Base-by-base conservation (phyloP, 1,284 basidiomycete genomes). In the Heliocybe sulcata region DNA sequence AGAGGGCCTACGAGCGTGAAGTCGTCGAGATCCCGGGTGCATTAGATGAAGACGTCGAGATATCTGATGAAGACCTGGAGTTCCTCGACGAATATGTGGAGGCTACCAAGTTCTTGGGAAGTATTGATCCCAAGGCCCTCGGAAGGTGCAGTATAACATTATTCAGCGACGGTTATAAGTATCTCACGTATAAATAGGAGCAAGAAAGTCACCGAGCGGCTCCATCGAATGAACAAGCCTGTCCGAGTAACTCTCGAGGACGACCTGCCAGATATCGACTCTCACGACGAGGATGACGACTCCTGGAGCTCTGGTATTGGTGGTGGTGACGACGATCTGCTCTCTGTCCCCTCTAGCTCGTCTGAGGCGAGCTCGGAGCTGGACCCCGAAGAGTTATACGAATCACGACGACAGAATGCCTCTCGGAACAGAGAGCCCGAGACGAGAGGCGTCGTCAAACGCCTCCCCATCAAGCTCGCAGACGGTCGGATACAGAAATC, bases 401-500 rank as follows among this genome's bases (percentile, higher is more conserved):
- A 92, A 67, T 81, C 84, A 27, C 78, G 88, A 47, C 80, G 75
- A 63, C 74, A 71, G 52, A 73, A 68, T 25, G 62, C 69, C 20
- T 72, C 74, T 14, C 76, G 75, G 71, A 73, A 79, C 35, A 61
- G 71, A 19, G 71, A 77, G 26, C 68, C 72, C n/a, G 71, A 77
- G 26, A 68, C 74, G 45, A 72, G 73, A 27, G 72, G 73, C 54
- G 77, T 78, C 53, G 80, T 94, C 51, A 77, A 81, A 53, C 78
- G 89, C 45, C 74, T 96, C 51, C 93, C 93, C 10, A 94, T 94
- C 66, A 96, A 95, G 68, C 76, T 94, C 2, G 77, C 85, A 2
- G 79, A 89, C 56, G 93, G 93, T 1, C 82, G 80, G 57, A 77
- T 96, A 58, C 79, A 86, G 64, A 73, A 80, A 54, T 61, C 60